phyloP scores from a whole-genome alignment of 352 stramenopile genomes.

The Phytophthora pinifolia region DNA sequence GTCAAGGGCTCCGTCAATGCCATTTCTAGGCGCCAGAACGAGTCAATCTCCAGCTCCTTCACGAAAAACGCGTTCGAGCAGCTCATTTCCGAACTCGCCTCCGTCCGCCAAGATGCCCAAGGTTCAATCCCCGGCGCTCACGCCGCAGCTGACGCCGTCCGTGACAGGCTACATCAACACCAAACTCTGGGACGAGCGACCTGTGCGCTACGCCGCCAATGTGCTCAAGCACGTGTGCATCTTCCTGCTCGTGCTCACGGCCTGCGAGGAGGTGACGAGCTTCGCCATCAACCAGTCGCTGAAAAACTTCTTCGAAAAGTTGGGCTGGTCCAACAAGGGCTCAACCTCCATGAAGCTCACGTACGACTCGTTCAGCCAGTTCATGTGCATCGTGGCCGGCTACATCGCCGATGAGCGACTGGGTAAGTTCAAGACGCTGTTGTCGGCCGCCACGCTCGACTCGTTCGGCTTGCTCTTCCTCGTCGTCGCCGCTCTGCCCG shows the following conservation, averaged over 20 bases:
- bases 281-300: conserved; percentile 58
- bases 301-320: conserved; percentile 61
- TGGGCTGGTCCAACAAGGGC: conserved; percentile 54
- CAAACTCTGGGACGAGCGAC: conserved; percentile 45
- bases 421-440: conserved; percentile 34
- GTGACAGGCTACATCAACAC: conserved; percentile 22
- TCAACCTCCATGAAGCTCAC: conserved; percentile 61
- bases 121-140: conserved; percentile 15
- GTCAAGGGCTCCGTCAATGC: conserved; percentile 1
- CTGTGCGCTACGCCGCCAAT: conserved; percentile 46
- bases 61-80: no score
- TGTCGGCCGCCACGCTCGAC: conserved; percentile 32
- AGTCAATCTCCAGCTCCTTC: not conserved
- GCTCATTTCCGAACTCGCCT: conserved; percentile 18
- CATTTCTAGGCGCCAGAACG: not conserved
- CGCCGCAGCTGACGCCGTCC: conserved; percentile 16
- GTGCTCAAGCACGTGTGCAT: conserved; percentile 53
- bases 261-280: conserved; percentile 49
- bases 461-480: conserved; percentile 52
- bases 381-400: conserved; percentile 53
- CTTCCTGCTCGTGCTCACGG: conserved; percentile 53
- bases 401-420: conserved; percentile 65
- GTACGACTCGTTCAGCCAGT: conserved; percentile 67
- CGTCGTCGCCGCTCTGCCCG: conserved; percentile 40
- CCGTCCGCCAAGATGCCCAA: conserved; percentile 20